phyloP scores from a whole-genome alignment of 2,329 filamentous ascomycete genomes.

The Cordyceps pruinosa region DNA sequence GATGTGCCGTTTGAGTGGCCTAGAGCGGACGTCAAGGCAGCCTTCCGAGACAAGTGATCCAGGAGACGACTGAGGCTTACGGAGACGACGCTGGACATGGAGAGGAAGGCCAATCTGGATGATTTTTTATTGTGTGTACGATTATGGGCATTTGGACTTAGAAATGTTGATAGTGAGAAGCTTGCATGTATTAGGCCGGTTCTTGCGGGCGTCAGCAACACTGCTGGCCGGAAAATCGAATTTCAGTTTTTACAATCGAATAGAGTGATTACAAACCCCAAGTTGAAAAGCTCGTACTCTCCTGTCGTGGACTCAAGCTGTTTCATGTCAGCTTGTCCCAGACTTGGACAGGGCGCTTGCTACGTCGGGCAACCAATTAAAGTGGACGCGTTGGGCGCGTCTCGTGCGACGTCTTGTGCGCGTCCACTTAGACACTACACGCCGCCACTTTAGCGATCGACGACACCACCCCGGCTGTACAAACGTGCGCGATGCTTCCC shows the following conservation, averaged over 20 bases:
- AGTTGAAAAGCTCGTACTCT: background rate
- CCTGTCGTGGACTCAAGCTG: background rate
- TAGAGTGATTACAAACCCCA: background rate
- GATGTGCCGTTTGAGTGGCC: conserved; percentile 62
- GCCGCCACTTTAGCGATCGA: background rate
- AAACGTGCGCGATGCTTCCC: background rate
- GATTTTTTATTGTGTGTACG: conserved; percentile 8
- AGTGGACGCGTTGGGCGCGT: conserved; percentile 12
- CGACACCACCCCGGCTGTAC: background rate
- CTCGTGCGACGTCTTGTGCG: background rate
- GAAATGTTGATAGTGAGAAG: background rate
- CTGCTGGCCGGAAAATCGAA: background rate
- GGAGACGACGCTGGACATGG: background rate
- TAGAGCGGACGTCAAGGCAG: conserved; percentile 53
- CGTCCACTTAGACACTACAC: conserved; percentile 1
- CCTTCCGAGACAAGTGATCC: conserved; percentile 35
- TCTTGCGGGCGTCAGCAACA: background rate
- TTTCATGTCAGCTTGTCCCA: background rate
- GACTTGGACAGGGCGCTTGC: background rate
- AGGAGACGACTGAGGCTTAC: background rate
- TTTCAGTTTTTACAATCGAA: background rate
- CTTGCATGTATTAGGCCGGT: conserved; percentile 1
- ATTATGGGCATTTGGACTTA: conserved; percentile 6
- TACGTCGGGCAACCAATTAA: background rate
- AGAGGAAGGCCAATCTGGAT: background rate